These are phyloP conservation scores for Brettanomyces nanus DNA, from an alignment of 805 yeast genomes.

Conservation along the genomic window DNA sequence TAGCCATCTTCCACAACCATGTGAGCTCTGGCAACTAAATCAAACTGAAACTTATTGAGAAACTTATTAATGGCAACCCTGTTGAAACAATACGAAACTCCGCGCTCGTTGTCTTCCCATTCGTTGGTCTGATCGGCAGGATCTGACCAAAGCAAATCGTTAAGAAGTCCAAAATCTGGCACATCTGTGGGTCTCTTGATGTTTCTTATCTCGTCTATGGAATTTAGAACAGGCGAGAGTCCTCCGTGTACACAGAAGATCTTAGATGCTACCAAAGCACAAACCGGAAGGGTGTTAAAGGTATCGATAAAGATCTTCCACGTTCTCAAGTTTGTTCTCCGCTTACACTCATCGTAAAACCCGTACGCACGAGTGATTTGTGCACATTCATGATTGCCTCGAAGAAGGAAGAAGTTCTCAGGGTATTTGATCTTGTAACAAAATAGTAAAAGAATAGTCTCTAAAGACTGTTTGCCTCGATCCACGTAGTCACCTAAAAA, in stretches of 20 bases:
- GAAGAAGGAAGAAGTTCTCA: constrained; percentile 82
- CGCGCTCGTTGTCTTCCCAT: constrained; percentile 85
- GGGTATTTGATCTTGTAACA: constrained; percentile 97
- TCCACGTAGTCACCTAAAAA: constrained; percentile 97
- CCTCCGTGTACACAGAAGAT: constrained; percentile 92
- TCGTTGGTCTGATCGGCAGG: constrained; percentile 78
- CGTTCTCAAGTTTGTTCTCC: constrained; percentile 83
- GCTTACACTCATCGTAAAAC: constrained; percentile 94
- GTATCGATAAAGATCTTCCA: constrained; percentile 95
- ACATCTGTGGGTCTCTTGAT: constrained; percentile 81
- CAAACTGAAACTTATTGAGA: constrained; percentile 65
- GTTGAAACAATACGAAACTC: constrained; percentile 73
- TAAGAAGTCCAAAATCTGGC: constrained; percentile 73
- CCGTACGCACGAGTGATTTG: constrained; percentile 96
- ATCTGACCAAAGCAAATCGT: constrained; percentile 77
- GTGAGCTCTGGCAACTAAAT: constrained; percentile 76
- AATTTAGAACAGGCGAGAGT: constrained; percentile 62
- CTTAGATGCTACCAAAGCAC: constrained; percentile 92
- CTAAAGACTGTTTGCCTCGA: constrained; percentile 92
- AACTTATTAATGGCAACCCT: constrained; percentile 76
- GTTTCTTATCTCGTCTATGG: constrained; percentile 66
- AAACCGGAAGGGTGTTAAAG: constrained; percentile 89
- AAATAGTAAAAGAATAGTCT: constrained; percentile 76
- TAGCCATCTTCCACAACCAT: constrained; percentile 84
- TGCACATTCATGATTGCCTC: constrained; percentile 98